Base-by-base conservation (phyloP, 768 basidiomycete species). In the Tylopilus felleus region DNA sequence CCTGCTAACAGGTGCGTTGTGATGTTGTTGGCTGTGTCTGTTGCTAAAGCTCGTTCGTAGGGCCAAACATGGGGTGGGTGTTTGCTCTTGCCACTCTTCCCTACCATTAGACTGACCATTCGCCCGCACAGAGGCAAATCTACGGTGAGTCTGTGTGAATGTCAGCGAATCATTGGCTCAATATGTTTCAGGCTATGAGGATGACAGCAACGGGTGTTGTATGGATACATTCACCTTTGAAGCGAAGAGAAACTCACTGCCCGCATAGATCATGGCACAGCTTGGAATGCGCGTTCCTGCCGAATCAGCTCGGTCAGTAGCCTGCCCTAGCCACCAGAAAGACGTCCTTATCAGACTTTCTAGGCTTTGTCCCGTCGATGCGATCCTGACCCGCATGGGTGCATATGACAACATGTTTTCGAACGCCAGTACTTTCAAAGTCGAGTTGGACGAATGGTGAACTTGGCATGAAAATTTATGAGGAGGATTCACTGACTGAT, bases 391-490 rank as follows among this genome's bases (percentile, higher is more conserved):
- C 3, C 85, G 96, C 23, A 98, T 98, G 97, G 97, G 97, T 10
- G 97, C 97, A 3, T 97, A 98, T 67, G 96, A 98, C 65, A 94
- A 94, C 65, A 93, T 96, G 89, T 95, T 94, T 70, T 86, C 90
- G 3, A 86, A 92, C 61, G 82, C 93, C 1, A 93, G 92, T 71
- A 98, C 96, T 0, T 99, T 98, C 81, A 97, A 98, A 69, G 97
- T 99, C 21, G 97, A 99, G 68, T 76, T 99, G 52, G 97, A 98
- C 67, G 97, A 99, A 81, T 93, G 93, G 93, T 93, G 61, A 39
- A 71, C 59, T 56, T 35, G 3, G 4, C 6, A 2, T 23, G 14
- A 41, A 35, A 36, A 22, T 41, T 8, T 16, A 21, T 27, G 47
- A 2, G 9, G 25, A 41, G 21, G 29, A 39, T 16, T 22, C n/a